Evolutionary conservation across 2,329 filamentous ascomycete species (phyloP).

Genomic region (Penicillium sclerotigenum): DNA sequence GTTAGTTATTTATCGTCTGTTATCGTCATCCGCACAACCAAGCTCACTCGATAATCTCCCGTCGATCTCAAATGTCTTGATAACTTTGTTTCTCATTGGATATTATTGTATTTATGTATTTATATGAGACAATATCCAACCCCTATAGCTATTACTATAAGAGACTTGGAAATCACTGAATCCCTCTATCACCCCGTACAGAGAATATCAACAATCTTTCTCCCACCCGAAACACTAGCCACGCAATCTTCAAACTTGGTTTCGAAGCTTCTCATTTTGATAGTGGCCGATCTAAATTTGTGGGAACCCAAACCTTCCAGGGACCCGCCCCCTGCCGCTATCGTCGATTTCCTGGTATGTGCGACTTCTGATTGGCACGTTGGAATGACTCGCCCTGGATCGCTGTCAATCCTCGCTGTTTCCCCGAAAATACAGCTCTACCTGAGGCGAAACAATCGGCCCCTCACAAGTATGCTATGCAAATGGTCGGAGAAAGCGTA

Average conservation of each 20-base stretch:
- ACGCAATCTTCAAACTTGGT: slow-evolving; percentile 1
- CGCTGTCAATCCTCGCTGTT: slow-evolving; percentile 9
- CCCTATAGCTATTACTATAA: neutral
- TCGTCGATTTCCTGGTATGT: slow-evolving; percentile 22
- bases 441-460: neutral
- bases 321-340: slow-evolving; percentile 27
- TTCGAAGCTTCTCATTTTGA: slow-evolving; percentile 9
- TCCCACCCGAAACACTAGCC: neutral
- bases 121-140: neutral
- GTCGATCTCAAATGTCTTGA: slow-evolving; percentile 8
- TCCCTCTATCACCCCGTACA: neutral
- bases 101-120: neutral
- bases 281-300: slow-evolving; percentile 29
- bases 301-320: slow-evolving; percentile 23
- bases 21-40: slow-evolving; percentile 18
- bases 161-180: neutral
- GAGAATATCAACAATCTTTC: neutral
- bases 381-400: slow-evolving; percentile 20
- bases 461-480: slow-evolving; percentile 2
- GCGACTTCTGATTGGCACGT: slow-evolving; percentile 22
- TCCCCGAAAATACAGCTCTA: slow-evolving; percentile 2
- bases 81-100: neutral
- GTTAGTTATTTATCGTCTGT: slow-evolving; percentile 12
- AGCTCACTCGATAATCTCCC: slow-evolving; percentile 13
- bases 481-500: neutral